phyloP scores from a whole-genome alignment of 208 protist species.

The Herpetomonas tarakana region DNA sequence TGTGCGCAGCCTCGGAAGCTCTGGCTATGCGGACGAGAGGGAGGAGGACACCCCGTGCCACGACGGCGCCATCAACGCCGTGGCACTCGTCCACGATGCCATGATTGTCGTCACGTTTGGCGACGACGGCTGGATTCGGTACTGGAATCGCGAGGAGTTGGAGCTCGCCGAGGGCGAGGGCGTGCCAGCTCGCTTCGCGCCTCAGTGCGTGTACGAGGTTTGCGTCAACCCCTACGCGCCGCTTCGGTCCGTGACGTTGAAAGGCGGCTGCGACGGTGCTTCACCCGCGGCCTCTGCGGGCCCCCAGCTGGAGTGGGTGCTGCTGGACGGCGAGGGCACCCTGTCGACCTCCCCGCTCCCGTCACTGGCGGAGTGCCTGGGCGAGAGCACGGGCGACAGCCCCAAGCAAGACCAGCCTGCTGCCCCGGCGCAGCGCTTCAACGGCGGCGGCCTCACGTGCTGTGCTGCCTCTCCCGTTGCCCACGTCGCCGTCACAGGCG shows the following conservation, averaged over 20 bases:
- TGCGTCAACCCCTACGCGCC: slow-evolving; percentile 28
- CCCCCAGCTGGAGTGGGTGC: slow-evolving; percentile 57
- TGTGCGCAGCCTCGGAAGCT: slow-evolving; percentile 78
- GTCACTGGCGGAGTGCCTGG: slow-evolving; percentile 14
- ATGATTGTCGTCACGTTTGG: slow-evolving; percentile 91
- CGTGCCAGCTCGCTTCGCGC: slow-evolving; percentile 59
- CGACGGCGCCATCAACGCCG: slow-evolving; percentile 88
- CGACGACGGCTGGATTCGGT: slow-evolving; percentile 95
- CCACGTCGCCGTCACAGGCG: slow-evolving; percentile 83
- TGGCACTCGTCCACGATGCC: slow-evolving; percentile 76
- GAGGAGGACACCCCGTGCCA: slow-evolving; percentile 48
- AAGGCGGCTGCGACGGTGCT: slow-evolving; percentile 15
- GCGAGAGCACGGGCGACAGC: not conserved
- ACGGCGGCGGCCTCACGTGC: slow-evolving; percentile 88
- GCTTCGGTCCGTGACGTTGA: slow-evolving; percentile 72
- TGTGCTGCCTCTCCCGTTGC: slow-evolving; percentile 69
- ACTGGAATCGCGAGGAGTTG: slow-evolving; percentile 91
- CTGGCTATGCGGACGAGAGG: slow-evolving; percentile 11
- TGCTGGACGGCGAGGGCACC: slow-evolving; percentile 82
- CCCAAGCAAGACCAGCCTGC: not conserved
- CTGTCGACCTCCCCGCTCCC: slow-evolving; percentile 34
- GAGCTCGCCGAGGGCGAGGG: slow-evolving; percentile 90
- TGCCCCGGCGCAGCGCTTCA: slow-evolving; percentile 57
- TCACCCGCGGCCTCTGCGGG: too few relatives aligned
- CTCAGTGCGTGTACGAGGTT: slow-evolving; percentile 81